Conservation (phyloP, 768 basidiomycete genomes). For the Suillus alpinus region DNA sequence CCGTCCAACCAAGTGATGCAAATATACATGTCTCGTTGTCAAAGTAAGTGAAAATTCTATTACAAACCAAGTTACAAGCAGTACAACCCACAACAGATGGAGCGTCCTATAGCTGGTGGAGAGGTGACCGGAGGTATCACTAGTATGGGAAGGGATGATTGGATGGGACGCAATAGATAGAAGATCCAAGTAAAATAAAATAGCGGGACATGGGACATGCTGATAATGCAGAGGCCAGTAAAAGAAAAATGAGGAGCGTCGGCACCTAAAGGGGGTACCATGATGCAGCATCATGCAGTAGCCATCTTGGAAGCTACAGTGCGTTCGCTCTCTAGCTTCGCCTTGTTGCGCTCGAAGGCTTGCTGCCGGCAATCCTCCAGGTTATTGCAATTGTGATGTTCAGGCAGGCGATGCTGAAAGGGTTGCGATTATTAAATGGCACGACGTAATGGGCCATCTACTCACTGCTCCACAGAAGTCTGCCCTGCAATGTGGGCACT, state of each 20-base stretch:
- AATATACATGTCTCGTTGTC: neutral
- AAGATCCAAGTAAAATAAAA: constrained; percentile 1
- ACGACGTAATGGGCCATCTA: constrained; percentile 14
- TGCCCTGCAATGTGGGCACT: constrained; percentile 75
- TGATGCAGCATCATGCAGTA: constrained; percentile 50
- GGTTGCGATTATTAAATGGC: constrained; percentile 13
- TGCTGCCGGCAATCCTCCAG: constrained; percentile 83
- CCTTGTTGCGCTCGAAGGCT: constrained; percentile 87
- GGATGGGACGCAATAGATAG: neutral
- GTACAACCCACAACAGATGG: neutral
- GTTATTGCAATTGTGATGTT: constrained; percentile 82
- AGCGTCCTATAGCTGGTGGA: neutral
- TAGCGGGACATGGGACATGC: neutral
- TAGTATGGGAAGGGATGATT: neutral
- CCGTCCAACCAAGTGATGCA: neutral
- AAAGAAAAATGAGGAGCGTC: neutral
- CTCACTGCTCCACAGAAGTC: constrained; percentile 78
- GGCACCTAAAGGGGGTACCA: neutral
- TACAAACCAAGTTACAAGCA: constrained; percentile 2
- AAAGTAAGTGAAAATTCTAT: constrained; percentile 1
- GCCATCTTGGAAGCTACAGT: constrained; percentile 87
- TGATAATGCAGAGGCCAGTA: neutral
- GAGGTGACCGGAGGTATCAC: constrained; percentile 2
- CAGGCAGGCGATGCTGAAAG: constrained; percentile 79
- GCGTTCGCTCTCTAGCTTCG: constrained; percentile 82